Base-by-base conservation (phyloP, 177 flowering plant species). In the Telopea speciosissima region DNA sequence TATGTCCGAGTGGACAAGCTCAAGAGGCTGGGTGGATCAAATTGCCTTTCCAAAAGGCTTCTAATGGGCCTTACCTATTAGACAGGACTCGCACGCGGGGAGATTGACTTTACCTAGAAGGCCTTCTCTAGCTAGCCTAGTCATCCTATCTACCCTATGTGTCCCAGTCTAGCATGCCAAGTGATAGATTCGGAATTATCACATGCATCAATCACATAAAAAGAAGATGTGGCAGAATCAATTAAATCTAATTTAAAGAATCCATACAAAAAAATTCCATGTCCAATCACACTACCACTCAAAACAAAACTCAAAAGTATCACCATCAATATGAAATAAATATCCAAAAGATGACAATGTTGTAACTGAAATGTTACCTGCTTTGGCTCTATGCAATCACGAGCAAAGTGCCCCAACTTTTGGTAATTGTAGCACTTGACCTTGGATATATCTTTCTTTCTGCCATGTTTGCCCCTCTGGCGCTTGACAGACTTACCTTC, bases 121-220 rank as follows among this genome's bases (percentile, higher is more conserved):
- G n/a, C n/a, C n/a, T n/a, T n/a, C n/a, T n/a, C n/a, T n/a, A n/a
- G n/a, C n/a, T n/a, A n/a, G n/a, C 6, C 67, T 28, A 28, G 31
- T 54, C 69, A 77, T 74, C 24, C 66, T 24, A 12, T 68, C 62
- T 64, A 25, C 40, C 70, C 58, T 16, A 62, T 75, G 28, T 77
- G 68, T 1, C 72, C 75, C 17, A 74, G 4, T 62, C 63, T 70
- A 24, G 44, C 54, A 63, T 74, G 77, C 69, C 65, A 74, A 28
- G 31, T 28, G 4, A 28, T 4, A 28, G 31, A 28, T 28, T 28
- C 31, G 4, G 2, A 28, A 0, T 28, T 28, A 4, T 28, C 31
- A 28, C 31, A 28, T 28, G 31, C 31, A 28, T 28, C 4, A 28
- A 28, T 13, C 12, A 28, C 26, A 17, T 11, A 1, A 25, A 10